Percentiles rank a stretch among this genome's conserved stretches.
Evolutionary conservation across 345 rosid genomes (phyloP).

Genomic region (Heritiera fomes): DNA sequence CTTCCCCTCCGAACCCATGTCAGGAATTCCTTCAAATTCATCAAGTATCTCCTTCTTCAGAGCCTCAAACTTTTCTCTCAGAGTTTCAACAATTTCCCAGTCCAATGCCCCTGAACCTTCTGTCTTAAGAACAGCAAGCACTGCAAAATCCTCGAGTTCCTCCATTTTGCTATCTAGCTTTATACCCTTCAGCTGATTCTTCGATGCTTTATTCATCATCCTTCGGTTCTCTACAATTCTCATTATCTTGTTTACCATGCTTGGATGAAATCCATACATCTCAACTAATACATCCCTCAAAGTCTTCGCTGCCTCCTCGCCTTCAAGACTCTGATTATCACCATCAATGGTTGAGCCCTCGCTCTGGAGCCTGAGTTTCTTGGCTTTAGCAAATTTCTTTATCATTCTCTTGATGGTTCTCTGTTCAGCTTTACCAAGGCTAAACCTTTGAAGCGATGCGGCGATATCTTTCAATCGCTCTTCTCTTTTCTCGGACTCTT

Average conservation of each 20-base stretch:
- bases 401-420: neutral
- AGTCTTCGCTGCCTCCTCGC: neutral
- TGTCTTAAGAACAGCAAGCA: neutral
- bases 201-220: neutral
- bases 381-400: neutral
- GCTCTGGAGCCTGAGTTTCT: no score
- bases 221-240: neutral
- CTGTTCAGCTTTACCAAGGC: neutral
- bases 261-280: neutral
- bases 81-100: neutral
- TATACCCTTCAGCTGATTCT: neutral
- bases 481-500: neutral
- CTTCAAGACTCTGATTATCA: neutral
- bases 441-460: neutral
- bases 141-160: no score
- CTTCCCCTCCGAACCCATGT: no score
- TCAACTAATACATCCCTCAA: neutral
- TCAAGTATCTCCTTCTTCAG: neutral
- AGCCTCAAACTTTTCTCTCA: neutral
- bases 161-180: no score
- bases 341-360: neutral
- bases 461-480: neutral
- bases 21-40: neutral
- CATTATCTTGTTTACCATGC: neutral
- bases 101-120: neutral